Conservation (phyloP, 805 yeast species). For the Candida chilensis region DNA sequence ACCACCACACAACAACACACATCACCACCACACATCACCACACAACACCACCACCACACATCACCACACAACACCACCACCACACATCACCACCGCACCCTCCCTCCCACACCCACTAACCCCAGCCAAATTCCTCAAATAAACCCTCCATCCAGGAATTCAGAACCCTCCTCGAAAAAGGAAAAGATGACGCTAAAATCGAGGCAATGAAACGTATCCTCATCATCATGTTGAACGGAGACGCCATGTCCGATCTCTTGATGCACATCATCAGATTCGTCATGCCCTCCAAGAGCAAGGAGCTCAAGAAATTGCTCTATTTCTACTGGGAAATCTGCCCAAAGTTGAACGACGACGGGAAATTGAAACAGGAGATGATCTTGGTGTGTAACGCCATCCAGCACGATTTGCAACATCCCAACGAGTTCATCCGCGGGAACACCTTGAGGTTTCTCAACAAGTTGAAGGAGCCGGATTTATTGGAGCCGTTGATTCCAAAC, state of each 20-base stretch:
- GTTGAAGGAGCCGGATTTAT: conserved; percentile 83
- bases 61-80: too few species aligned
- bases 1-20: too few species aligned
- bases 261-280: conserved; percentile 97
- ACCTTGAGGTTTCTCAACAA: conserved; percentile 88
- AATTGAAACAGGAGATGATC: conserved; percentile 96
- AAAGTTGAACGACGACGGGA: conserved; percentile 79
- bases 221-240: conserved; percentile 84
- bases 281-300: conserved; percentile 91
- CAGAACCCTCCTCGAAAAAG: conserved; percentile 74
- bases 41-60: too few species aligned
- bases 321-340: conserved; percentile 98
- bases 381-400: conserved; percentile 96
- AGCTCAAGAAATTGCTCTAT: conserved; percentile 83
- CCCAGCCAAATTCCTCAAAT: conserved; percentile 50
- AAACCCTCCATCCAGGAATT: conserved; percentile 65
- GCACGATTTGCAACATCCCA: conserved; percentile 95
- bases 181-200: conserved; percentile 80
- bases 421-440: conserved; percentile 93
- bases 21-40: too few species aligned
- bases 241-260: conserved; percentile 82
- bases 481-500: conserved; percentile 92
- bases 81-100: too few species aligned
- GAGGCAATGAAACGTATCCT: conserved; percentile 85
- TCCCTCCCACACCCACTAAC: too few species aligned